Percentiles rank a stretch among this genome's conserved stretches.
phyloP scores from a whole-genome alignment of 148 eudicot species.

The Rhododendron kiyosumense region DNA sequence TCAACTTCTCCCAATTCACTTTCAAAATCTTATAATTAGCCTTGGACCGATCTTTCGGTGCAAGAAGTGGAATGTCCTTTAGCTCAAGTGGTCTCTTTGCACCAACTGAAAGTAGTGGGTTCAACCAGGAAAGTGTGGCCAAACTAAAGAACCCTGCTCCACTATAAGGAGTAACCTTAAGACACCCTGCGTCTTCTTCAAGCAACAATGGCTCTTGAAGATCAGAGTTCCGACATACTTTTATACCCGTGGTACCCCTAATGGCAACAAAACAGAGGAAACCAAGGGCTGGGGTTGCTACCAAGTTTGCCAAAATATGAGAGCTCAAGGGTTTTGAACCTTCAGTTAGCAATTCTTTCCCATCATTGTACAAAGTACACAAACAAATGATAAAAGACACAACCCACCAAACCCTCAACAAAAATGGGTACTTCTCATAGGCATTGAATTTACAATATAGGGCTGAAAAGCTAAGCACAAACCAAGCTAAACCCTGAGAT shows the following conservation, averaged over 20 bases:
- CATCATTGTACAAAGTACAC: conserved; percentile 60
- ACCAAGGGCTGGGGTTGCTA: conserved; percentile 59
- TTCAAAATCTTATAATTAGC: conserved; percentile 64
- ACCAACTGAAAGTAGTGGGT: conserved; percentile 78
- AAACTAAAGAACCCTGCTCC: conserved; percentile 81
- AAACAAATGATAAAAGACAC: conserved; percentile 61
- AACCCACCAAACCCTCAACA: conserved; percentile 88
- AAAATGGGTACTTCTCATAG: conserved; percentile 57
- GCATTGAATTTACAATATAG: conserved; percentile 62
- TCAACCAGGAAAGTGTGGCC: conserved; percentile 92
- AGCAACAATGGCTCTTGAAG: conserved; percentile 79
- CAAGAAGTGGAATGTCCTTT: conserved; percentile 88
- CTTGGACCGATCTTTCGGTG: conserved; percentile 81
- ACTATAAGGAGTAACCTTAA: conserved; percentile 78
- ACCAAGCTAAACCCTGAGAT: conserved; percentile 73
- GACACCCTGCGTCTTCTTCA: conserved; percentile 84
- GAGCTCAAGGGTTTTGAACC: conserved; percentile 54
- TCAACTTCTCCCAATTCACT: conserved; percentile 75
- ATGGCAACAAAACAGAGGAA: conserved; percentile 68
- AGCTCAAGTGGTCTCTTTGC: conserved; percentile 89
- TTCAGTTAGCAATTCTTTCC: conserved; percentile 43
- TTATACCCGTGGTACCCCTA: conserved; percentile 73
- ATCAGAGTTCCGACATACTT: conserved; percentile 53
- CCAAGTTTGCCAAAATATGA: conserved; percentile 67
- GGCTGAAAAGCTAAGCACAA: conserved; percentile 63